These are phyloP conservation scores for Perkinsus olseni DNA, from an alignment of 169 alveolate genomes.

Conservation along the genomic window DNA sequence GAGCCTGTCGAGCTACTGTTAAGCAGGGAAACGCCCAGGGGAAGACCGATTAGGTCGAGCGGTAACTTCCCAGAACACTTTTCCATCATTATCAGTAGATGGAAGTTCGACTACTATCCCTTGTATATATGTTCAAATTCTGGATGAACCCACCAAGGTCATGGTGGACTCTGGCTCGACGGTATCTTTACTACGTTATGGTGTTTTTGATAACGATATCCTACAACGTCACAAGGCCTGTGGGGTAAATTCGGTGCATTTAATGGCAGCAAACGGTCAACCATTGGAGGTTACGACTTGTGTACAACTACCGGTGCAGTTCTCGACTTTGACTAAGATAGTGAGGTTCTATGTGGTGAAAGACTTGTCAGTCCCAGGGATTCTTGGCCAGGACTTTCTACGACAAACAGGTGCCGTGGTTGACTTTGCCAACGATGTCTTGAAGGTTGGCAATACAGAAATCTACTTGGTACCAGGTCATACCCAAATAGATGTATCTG, in stretches of 20 bases:
- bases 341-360: background rate
- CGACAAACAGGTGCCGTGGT: background rate
- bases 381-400: background rate
- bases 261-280: background rate
- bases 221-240: background rate
- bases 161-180: background rate
- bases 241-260: background rate
- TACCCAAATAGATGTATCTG: background rate
- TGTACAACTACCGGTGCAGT: background rate
- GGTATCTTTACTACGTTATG: background rate
- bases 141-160: background rate
- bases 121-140: background rate
- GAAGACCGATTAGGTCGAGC: background rate
- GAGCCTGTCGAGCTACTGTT: background rate
- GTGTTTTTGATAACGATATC: background rate
- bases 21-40: background rate
- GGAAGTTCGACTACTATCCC: background rate
- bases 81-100: background rate
- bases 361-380: background rate
- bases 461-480: background rate
- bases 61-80: background rate
- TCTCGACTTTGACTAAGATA: background rate
- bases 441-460: background rate
- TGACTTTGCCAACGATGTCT: background rate
- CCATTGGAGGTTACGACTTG: background rate